Conservation (phyloP, 2,329 filamentous ascomycete genomes). For the Epichloe aotearoae region DNA sequence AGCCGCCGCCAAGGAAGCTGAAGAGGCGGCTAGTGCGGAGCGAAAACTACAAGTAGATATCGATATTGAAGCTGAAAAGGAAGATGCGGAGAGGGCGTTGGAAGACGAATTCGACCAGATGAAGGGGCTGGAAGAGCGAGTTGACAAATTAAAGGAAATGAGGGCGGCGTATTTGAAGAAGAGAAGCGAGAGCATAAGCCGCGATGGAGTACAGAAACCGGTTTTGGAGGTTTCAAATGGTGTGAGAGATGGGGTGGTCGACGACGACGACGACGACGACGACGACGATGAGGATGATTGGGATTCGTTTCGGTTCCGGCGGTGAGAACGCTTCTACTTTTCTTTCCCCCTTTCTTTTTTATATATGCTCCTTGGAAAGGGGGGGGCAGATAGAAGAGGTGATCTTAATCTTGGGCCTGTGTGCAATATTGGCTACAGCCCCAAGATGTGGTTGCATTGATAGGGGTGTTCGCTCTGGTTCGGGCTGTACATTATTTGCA, state of each 20-base stretch:
- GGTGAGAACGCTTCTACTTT: background rate
- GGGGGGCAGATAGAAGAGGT: no score
- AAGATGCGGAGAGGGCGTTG: conserved; percentile 60
- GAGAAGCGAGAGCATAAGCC: conserved; percentile 17
- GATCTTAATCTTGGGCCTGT: no score
- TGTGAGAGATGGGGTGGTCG: conserved; percentile 12
- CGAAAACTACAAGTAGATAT: conserved; percentile 42
- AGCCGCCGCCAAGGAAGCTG: conserved; percentile 38
- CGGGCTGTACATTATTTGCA: background rate
- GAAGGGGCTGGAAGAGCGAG: conserved; percentile 62
- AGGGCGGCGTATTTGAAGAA: conserved; percentile 49
- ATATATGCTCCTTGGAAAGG: no score
- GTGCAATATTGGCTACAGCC: no score
- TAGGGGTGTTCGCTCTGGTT: background rate
- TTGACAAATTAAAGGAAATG: conserved; percentile 54
- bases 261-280: conserved; percentile 26
- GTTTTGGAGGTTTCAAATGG: conserved; percentile 4
- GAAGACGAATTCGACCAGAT: conserved; percentile 75
- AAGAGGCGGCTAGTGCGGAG: conserved; percentile 36
- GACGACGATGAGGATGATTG: conserved; percentile 41
- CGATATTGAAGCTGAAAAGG: conserved; percentile 52
- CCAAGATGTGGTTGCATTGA: no score
- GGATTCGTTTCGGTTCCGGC: conserved; percentile 41
- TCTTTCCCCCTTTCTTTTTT: background rate
- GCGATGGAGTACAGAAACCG: conserved; percentile 16